A percentile compares a stretch with the other conserved stretches of the same genome.
Conservation (phyloP, 2,329 filamentous ascomycete species). For the Alternaria sp. region DNA sequence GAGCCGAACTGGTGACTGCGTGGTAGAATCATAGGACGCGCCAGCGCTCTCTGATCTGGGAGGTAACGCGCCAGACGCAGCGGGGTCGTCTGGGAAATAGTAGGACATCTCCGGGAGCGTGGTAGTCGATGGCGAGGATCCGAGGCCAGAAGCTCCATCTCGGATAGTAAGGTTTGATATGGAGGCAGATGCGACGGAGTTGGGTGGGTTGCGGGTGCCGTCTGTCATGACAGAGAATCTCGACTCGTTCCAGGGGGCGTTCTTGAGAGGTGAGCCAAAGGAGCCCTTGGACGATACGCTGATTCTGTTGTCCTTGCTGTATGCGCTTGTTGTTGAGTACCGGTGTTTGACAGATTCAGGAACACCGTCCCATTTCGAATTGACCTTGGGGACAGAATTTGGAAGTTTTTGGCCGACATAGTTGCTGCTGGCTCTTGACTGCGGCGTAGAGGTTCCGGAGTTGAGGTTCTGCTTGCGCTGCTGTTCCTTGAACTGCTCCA, state of each 20-base stretch:
- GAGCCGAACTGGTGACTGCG: slow-evolving; percentile 7
- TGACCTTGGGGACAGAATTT: slow-evolving; percentile 58
- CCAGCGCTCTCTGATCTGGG: neutral
- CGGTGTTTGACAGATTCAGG: slow-evolving; percentile 49
- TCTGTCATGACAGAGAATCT: slow-evolving; percentile 30
- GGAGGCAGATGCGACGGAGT: slow-evolving; percentile 36
- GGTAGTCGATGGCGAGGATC: slow-evolving; percentile 26
- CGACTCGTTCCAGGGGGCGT: slow-evolving; percentile 22
- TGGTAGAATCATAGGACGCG: neutral
- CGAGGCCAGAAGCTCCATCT: slow-evolving; percentile 8
- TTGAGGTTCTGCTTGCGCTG: slow-evolving; percentile 49
- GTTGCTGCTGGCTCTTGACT: slow-evolving; percentile 19
- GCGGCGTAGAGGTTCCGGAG: slow-evolving; percentile 26
- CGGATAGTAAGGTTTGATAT: slow-evolving; percentile 9
- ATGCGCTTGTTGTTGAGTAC: slow-evolving; percentile 13
- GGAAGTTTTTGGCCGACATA: slow-evolving; percentile 54
- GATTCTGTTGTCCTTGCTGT: slow-evolving; percentile 24
- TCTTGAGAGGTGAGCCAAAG: slow-evolving; percentile 12
- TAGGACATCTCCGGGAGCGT: slow-evolving; percentile 35
- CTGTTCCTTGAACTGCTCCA: slow-evolving; percentile 54
- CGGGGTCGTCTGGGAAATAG: slow-evolving; percentile 34
- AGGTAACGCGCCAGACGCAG: slow-evolving; percentile 21
- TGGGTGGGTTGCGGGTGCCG: slow-evolving; percentile 37
- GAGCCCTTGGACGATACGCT: slow-evolving; percentile 25
- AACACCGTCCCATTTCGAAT: slow-evolving; percentile 61